Percentiles rank a stretch among this genome's conserved stretches.
Conservation (phyloP, 495 filamentous ascomycete genomes). For the Apodospora peruviana region DNA sequence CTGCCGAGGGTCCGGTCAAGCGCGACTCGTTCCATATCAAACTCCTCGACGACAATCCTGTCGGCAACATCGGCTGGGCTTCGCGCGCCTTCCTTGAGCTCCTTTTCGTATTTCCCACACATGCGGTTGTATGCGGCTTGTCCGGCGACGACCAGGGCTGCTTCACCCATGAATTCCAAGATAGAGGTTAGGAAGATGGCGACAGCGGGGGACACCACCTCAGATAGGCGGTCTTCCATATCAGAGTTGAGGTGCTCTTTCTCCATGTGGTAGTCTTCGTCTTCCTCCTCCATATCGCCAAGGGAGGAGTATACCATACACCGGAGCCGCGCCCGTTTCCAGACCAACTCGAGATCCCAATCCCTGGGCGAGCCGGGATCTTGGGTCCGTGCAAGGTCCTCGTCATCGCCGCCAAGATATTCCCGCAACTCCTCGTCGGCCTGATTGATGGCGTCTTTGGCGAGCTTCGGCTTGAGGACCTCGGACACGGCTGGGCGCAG, state of each 20-base stretch:
- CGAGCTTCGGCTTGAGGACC: conserved; percentile 81
- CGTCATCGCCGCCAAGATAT: conserved; percentile 75
- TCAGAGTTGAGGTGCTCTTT: conserved; percentile 59
- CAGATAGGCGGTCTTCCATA: conserved; percentile 48
- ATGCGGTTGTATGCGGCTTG: conserved; percentile 78
- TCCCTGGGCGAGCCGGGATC: conserved; percentile 48
- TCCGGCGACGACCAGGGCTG: conserved; percentile 79
- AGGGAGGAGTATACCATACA: conserved; percentile 98
- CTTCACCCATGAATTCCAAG: conserved; percentile 90
- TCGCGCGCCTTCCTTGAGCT: conserved; percentile 42
- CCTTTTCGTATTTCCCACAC: conserved; percentile 43
- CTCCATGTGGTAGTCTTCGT: conserved; percentile 80
- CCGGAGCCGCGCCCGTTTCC: conserved; percentile 84
- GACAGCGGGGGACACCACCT: conserved; percentile 81
- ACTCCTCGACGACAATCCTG: conserved; percentile 75
- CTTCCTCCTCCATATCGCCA: conserved; percentile 96
- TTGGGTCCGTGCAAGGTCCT: conserved; percentile 53
- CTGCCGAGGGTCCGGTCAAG: conserved; percentile 81
- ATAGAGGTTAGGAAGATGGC: conserved; percentile 95
- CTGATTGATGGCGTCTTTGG: conserved; percentile 76
- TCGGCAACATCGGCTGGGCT: conserved; percentile 42
- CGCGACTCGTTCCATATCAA: conserved; percentile 89
- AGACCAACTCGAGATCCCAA: conserved; percentile 83
- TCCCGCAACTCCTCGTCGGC: conserved; percentile 90
- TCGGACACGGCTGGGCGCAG: conserved; percentile 82